Evolutionary conservation across 2,329 filamentous ascomycete genomes (phyloP).

Genomic region (Sclerotinia subarctica): DNA sequence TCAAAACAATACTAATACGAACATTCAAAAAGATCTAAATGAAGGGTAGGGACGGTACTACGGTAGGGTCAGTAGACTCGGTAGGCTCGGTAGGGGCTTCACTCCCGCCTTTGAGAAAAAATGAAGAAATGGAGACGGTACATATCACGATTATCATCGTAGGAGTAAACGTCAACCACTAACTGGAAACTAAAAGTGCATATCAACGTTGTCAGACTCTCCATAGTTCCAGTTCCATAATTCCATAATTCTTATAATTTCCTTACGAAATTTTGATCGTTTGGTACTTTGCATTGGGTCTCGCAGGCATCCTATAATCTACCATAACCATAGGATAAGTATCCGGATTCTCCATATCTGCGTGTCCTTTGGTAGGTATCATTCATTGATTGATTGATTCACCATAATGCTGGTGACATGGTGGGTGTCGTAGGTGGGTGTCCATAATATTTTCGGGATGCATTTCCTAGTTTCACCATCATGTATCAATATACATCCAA

Average conservation of each 20-base stretch:
- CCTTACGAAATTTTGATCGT: neutral
- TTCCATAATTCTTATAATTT: neutral
- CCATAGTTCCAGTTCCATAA: constrained; percentile 4
- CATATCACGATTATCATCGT: neutral
- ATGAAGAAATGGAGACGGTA: too few relatives aligned
- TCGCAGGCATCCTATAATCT: neutral
- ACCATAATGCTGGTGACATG: constrained; percentile 11
- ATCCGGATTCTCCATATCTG: constrained; percentile 1
- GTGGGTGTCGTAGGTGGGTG: neutral
- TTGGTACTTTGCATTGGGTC: neutral
- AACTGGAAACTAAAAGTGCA: constrained; percentile 1
- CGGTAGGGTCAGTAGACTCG: too few relatives aligned
- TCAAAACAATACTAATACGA: too few relatives aligned
- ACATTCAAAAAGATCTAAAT: neutral
- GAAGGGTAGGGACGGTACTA: neutral
- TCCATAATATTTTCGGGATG: constrained; percentile 1
- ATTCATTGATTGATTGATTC: neutral
- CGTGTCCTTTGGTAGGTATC: neutral
- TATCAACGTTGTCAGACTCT: constrained; percentile 9
- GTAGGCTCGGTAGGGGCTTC: neutral
- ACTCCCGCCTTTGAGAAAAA: neutral
- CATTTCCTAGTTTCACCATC: neutral
- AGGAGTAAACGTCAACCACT: neutral
- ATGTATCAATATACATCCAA: neutral
- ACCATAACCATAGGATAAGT: too few relatives aligned